Evolutionary conservation across 2,329 filamentous ascomycete species (phyloP).

Genomic region (Colletotrichum brevisporum): DNA sequence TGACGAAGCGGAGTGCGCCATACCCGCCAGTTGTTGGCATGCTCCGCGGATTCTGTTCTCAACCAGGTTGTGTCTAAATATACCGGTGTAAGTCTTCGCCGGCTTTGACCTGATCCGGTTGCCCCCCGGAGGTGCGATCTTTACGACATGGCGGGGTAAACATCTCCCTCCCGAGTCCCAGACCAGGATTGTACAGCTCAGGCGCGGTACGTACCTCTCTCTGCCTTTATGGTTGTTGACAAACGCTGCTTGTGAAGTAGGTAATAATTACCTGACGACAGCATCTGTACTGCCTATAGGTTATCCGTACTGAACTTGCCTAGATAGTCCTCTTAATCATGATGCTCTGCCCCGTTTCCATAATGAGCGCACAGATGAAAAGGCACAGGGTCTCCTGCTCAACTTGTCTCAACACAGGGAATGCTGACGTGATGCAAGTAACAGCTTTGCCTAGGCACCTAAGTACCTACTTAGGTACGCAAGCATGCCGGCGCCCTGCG

Average conservation of each 20-base stretch:
- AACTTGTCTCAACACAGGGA: conserved; percentile 20
- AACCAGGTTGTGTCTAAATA: too few species aligned
- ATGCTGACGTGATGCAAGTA: conserved; percentile 24
- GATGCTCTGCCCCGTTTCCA: too few species aligned
- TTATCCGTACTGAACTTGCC: too few species aligned
- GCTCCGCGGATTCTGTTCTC: too few species aligned
- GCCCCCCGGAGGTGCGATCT: neutral
- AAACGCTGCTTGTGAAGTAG: neutral
- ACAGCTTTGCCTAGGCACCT: conserved; percentile 7
- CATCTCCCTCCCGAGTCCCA: neutral
- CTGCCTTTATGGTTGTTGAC: neutral
- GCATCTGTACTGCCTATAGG: neutral
- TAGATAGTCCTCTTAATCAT: too few species aligned
- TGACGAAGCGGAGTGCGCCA: neutral
- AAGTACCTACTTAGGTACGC: too few species aligned
- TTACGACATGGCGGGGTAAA: conserved; percentile 22
- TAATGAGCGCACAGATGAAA: neutral
- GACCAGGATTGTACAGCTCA: neutral
- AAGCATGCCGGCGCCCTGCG: neutral
- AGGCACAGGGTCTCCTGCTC: neutral
- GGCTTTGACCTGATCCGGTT: conserved; percentile 11
- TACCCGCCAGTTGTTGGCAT: too few species aligned
- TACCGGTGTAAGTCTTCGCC: conserved; percentile 11
- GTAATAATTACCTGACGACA: conserved; percentile 18
- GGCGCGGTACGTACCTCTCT: conserved; percentile 10